A percentile compares a stretch with the other conserved stretches of the same genome.
phyloP scores from a whole-genome alignment of 371 early-diverging fungal genomes.

The Mucor indicus region DNA sequence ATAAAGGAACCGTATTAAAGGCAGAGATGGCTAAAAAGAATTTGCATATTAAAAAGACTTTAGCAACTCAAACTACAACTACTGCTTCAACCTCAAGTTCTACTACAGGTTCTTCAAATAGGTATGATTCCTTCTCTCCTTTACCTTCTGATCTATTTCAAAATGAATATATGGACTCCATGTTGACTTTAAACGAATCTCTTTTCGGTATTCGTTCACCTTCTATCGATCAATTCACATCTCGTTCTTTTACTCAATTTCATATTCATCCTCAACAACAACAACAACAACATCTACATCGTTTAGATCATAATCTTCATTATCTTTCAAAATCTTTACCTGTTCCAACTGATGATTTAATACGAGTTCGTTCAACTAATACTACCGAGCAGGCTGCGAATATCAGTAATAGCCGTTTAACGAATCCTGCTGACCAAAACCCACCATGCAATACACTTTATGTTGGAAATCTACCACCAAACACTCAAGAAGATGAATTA shows the following conservation, averaged over 20 bases:
- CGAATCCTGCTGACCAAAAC: constrained; percentile 73
- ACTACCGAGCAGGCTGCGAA: neutral
- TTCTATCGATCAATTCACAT: constrained; percentile 33
- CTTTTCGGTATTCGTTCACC: constrained; percentile 35
- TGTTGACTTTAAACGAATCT: constrained; percentile 29
- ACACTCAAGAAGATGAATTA: constrained; percentile 82
- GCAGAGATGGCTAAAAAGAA: constrained; percentile 97
- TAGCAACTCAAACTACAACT: constrained; percentile 9
- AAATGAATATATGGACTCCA: constrained; percentile 42
- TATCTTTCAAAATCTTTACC: constrained; percentile 83
- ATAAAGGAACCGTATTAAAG: constrained; percentile 80
- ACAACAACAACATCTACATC: constrained; percentile 13
- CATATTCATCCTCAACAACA: constrained; percentile 4
- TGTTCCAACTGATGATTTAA: constrained; percentile 14
- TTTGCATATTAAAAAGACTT: constrained; percentile 68
- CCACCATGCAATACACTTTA: constrained; percentile 93
- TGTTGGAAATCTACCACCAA: constrained; percentile 85
- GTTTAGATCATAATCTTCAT: constrained; percentile 46
- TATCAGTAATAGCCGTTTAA: neutral
- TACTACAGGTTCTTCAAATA: constrained; percentile 7
- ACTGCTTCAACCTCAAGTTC: neutral
- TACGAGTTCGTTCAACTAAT: neutral
- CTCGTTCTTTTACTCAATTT: constrained; percentile 18
- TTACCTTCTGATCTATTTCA: constrained; percentile 56
- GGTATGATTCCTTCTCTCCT: constrained; percentile 37